Percentiles rank a stretch among this genome's conserved stretches.
These are phyloP conservation scores for Cystofilobasidium bisporidii DNA, from an alignment of 768 basidiomycete genomes.

Conservation along the genomic window DNA sequence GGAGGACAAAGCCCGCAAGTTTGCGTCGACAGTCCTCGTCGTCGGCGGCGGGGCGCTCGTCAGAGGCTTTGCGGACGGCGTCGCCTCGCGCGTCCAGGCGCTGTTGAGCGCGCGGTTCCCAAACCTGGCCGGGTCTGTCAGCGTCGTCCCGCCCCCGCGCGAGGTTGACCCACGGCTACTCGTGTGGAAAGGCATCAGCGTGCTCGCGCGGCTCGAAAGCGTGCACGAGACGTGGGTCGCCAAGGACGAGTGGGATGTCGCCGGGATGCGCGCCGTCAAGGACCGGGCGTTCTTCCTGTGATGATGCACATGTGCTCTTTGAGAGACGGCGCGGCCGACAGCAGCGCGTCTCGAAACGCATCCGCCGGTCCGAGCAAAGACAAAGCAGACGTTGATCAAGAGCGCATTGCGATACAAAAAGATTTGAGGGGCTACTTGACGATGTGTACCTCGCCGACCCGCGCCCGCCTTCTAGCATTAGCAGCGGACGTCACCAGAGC, in stretches of 20 bases:
- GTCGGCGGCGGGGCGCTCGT: conserved; percentile 74
- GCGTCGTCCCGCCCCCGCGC: conserved; percentile 87
- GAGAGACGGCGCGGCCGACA: too few relatives aligned
- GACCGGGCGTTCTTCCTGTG: conserved; percentile 36
- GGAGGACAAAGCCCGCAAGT: conserved; percentile 81
- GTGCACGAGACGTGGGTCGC: conserved; percentile 84
- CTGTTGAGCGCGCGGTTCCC: conserved; percentile 53
- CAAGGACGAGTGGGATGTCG: conserved; percentile 57
- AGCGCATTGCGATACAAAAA: background rate
- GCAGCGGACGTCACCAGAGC: too few relatives aligned
- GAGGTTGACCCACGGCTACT: conserved; percentile 82
- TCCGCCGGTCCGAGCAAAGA: too few relatives aligned
- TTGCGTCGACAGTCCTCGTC: conserved; percentile 75
- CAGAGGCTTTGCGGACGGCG: conserved; percentile 25
- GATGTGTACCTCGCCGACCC: background rate
- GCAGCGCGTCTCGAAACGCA: too few relatives aligned
- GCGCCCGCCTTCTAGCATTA: background rate
- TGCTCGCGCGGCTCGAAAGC: conserved; percentile 84
- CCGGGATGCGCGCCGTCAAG: conserved; percentile 41
- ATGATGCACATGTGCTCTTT: too few relatives aligned
- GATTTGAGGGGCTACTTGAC: too few relatives aligned
- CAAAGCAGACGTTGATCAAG: too few relatives aligned
- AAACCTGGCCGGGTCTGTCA: conserved; percentile 46
- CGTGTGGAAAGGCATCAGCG: conserved; percentile 89
- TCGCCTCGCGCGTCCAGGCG: conserved; percentile 47